phyloP scores from a whole-genome alignment of 129 eudicot genomes.

The Escallonia rubra region DNA sequence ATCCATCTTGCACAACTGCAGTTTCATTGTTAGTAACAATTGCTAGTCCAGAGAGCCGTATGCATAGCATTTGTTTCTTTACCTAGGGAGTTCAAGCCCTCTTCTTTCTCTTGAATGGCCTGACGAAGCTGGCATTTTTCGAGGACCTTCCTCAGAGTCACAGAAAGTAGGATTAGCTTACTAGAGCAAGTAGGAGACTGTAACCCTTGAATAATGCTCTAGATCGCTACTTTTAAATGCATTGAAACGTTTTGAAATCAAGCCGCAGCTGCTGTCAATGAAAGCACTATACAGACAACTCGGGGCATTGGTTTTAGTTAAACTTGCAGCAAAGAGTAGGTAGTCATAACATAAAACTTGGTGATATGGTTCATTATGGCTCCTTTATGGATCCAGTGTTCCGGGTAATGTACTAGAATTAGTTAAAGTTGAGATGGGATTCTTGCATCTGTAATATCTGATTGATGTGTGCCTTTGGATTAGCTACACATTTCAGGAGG shows the following conservation, averaged over 20 bases:
- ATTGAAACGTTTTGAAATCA: no score
- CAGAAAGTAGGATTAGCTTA: not conserved
- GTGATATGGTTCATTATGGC: no score
- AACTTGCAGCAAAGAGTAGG: no score
- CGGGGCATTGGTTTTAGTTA: no score
- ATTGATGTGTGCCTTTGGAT: not conserved
- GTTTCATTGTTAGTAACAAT: not conserved
- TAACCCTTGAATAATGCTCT: not conserved
- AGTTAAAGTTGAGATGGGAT: no score
- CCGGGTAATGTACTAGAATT: no score
- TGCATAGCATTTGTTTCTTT: not conserved
- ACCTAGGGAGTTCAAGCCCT: conserved; percentile 58
- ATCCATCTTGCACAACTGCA: conserved; percentile 61
- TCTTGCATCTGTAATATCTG: no score
- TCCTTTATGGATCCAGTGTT: no score
- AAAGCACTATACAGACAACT: no score
- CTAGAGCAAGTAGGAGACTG: not conserved
- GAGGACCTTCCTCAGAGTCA: conserved; percentile 38
- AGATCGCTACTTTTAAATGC: not conserved
- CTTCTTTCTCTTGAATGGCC: conserved; percentile 44
- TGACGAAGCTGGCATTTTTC: conserved; percentile 69
- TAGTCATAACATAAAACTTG: no score
- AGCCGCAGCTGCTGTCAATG: no score
- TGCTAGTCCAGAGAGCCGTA: not conserved
- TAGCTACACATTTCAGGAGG: no score